Evolutionary conservation across 2,329 filamentous ascomycete genomes (phyloP), one percentile per base, ranked within the genome.

Genomic region (Penicillium fuscoglaucum): DNA sequence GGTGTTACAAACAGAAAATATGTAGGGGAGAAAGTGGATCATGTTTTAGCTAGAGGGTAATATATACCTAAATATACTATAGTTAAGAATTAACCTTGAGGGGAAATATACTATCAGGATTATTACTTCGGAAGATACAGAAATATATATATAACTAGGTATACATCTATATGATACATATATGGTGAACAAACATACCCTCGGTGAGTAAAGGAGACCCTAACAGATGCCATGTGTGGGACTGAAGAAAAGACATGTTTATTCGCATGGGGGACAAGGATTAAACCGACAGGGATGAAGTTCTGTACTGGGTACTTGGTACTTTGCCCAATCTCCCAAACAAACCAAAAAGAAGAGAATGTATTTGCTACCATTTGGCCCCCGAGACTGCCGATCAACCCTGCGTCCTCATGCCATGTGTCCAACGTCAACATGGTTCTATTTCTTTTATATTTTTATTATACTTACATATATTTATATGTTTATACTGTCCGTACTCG

Each of bases 331-430:
- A 28, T n/a, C 15, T 28, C 24, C 41, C 41, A 13, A 26, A 21
- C 19, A 41, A 24, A 24, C 19, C 15, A 6, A 43, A 43, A 28
- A 28, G 17, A 29, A 28, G 15, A 26, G 7, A 17, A 9, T 33
- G 21, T 58, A 58, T 55, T 37, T 28, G 19, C 28, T 33, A 55
- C 48, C 13, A 21, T 31, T 49, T 37, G 29, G 17, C 7, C 24
- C 26, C n/a, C 49, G 19, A 48, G 46, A 24, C 29, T 37, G 39
- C 35, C 37, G 39, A 44, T 45, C 44, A 49, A 49, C 55, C 59
- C 60, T 57, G 53, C 55, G 43, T 43, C 29, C 41, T 31, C 24
- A 8, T 52, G 63, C 63, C 63, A 65, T 65, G 63, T 65, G 63
- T 61, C 52, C 56, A 59, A 62, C 63, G 46, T 60, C 51, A 52